Base-by-base conservation (phyloP, 768 basidiomycete species). In the Boletus vinaceobasis region DNA sequence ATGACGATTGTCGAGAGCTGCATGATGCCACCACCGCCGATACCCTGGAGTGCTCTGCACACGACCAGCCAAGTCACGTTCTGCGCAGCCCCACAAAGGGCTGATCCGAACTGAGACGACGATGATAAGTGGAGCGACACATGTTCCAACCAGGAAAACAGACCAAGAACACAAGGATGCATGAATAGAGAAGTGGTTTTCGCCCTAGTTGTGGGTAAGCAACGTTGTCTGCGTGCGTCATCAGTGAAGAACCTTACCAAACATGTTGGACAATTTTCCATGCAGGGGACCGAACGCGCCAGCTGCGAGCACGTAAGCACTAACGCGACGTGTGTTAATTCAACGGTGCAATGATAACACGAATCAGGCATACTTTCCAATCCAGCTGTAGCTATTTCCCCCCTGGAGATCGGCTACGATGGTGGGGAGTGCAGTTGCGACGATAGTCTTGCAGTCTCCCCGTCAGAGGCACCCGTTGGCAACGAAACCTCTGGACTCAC, bases 51-150 rank as follows among this genome's bases (percentile, higher is more conserved):
- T 2, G 87, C 90, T 58, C 91, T 82, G 43, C 80, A 82, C 0
- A 87, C 75, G 36, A 90, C 83, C 9, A 93, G 71, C 90, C 87
- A 89, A 4, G 74, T 78, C 81, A 92, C 86, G 52, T 54, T 83
- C 63, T 93, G 86, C 0, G 90, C 88, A 1, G 88, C 85, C 11
- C 90, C 90, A 62, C 88, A 91, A 40, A 93, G 71, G 4, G 88
- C 88, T 7, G 87, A 90, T 29, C 88, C 88, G 57, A 89, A 67
- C 87, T 88, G 60, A 17, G 7, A 17, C 15, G 26, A 19, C 11
- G 19, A 15, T 39, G 1, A 44, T 23, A 19, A 59, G 39, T 9
- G 29, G 48, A 50, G 36, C 0, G 3, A 7, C 32, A 33, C 3
- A 14, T 7, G 5, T 5, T 33, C 19, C 1, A 17, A 36, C 2